Conservation (phyloP, 345 rosid species). For the Aurinia saxatilis region DNA sequence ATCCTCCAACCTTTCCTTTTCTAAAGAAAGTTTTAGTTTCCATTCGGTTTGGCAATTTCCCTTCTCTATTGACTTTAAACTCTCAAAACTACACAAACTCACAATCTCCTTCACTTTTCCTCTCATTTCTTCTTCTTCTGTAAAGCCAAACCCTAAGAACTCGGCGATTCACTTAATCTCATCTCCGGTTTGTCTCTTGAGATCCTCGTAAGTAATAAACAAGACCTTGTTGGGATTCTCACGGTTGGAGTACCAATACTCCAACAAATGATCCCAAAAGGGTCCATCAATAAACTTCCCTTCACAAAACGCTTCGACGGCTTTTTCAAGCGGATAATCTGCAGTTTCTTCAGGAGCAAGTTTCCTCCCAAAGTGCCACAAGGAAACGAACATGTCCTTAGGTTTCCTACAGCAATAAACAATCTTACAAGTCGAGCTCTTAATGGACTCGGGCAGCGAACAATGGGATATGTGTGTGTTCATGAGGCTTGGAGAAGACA, state of each 20-base stretch:
- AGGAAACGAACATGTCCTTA: constrained; percentile 46
- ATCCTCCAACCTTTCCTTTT: constrained; percentile 22
- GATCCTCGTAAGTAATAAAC: constrained; percentile 27
- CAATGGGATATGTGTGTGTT: constrained; percentile 32
- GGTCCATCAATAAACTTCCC: constrained; percentile 34
- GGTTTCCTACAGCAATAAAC: constrained; percentile 51
- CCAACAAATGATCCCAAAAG: constrained; percentile 26
- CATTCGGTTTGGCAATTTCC: not conserved
- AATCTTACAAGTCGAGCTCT: constrained; percentile 33
- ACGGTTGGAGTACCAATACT: constrained; percentile 22
- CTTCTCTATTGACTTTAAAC: constrained; percentile 13
- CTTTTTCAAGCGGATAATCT: constrained; percentile 18
- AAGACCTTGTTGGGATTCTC: constrained; percentile 5
- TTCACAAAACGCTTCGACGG: constrained; percentile 35
- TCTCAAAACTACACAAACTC: constrained; percentile 19
- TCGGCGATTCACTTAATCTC: constrained; percentile 6
- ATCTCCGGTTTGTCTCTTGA: not conserved
- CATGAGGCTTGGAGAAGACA: constrained; percentile 37
- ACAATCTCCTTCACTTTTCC: too few species aligned
- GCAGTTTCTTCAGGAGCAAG: constrained; percentile 19
- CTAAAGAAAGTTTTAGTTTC: constrained; percentile 4
- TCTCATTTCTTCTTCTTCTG: constrained; percentile 1
- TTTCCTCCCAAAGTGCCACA: constrained; percentile 45
- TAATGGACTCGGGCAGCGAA: constrained; percentile 32
- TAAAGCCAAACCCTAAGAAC: constrained; percentile 16